phyloP scores from a whole-genome alignment of 164 flowering plant species.

The Annona squamosa region DNA sequence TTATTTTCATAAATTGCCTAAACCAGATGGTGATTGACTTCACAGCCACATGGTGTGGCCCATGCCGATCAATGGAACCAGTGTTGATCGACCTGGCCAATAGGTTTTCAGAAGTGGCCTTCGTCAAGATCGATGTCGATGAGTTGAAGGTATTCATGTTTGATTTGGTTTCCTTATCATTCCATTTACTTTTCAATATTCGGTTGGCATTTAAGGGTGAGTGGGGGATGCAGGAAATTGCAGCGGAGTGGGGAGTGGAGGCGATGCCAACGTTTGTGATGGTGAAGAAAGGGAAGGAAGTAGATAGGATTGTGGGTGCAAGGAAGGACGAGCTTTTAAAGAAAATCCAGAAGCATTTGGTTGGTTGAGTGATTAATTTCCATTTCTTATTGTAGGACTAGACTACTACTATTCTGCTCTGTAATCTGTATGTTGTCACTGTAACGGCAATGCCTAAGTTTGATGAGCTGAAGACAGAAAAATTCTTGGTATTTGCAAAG shows the following conservation, averaged over 20 bases:
- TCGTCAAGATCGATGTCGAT: conserved; percentile 68
- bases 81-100: conserved; percentile 33
- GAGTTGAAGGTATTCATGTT: conserved; percentile 28
- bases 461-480: too few species aligned
- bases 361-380: neutral
- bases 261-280: conserved; percentile 16
- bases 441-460: too few species aligned
- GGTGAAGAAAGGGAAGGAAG: conserved; percentile 12
- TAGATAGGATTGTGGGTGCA: conserved; percentile 13
- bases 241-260: conserved; percentile 6
- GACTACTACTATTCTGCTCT: too few species aligned
- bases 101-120: conserved; percentile 41
- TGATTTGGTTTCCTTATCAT: neutral
- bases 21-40: conserved; percentile 57
- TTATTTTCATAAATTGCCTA: neutral
- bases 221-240: conserved; percentile 5
- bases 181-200: neutral
- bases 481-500: too few species aligned
- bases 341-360: conserved; percentile 4
- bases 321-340: conserved; percentile 7
- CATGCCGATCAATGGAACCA: conserved; percentile 55
- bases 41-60: conserved; percentile 69
- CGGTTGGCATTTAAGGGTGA: neutral
- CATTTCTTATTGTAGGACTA: neutral
- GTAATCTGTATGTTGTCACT: too few species aligned